Evolutionary conservation across 2,329 filamentous ascomycete genomes (phyloP), one percentile per base, ranked within the genome.

Genomic region (Penicillium sp.): DNA sequence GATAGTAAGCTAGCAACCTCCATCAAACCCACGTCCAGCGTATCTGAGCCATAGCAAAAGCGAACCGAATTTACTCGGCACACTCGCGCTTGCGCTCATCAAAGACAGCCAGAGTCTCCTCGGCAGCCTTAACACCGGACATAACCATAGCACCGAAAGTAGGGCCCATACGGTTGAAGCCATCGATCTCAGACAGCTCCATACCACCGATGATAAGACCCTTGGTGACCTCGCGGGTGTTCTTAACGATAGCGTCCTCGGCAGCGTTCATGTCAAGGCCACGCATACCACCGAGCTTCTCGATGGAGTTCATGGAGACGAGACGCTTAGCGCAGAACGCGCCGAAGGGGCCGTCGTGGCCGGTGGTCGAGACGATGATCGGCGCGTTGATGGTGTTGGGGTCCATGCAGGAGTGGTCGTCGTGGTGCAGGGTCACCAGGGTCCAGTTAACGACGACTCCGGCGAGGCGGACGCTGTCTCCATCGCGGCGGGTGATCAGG

Each of bases 381-480:
- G 91, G 90, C 0, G 90, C 90, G 69, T 95, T 96, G 82, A 96
- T 95, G 65, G 91, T 96, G 83, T 94, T 95, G 62, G 91, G 91
- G 72, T 96, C 92, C 91, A 96, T 95, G 86, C 91, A 96, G 55
- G 84, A 89, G 77, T 95, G 90, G 70, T 92, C 88, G 69, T 91
- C 88, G 73, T 92, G 88, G 73, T 92, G 87, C 80, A 92, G 88
- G 39, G 86, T 84, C 44, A 96, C 91, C 24, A 96, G 81, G 1
- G 91, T 96, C 91, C 91, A 96, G 81, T 96, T 96, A 66, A 90
- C 95, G 49, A 96, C 92, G 1, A 96, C 91, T 64, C 91, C 91
- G 8, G 90, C 88, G 60, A 96, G 86, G 57, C 88, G 85, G 39
- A 95, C 68, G 48, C 71, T 76, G 18, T 78, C 76, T 35, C 72